phyloP scores from a whole-genome alignment of 2,329 filamentous ascomycete genomes.

The Arthrobotrys megalospora region DNA sequence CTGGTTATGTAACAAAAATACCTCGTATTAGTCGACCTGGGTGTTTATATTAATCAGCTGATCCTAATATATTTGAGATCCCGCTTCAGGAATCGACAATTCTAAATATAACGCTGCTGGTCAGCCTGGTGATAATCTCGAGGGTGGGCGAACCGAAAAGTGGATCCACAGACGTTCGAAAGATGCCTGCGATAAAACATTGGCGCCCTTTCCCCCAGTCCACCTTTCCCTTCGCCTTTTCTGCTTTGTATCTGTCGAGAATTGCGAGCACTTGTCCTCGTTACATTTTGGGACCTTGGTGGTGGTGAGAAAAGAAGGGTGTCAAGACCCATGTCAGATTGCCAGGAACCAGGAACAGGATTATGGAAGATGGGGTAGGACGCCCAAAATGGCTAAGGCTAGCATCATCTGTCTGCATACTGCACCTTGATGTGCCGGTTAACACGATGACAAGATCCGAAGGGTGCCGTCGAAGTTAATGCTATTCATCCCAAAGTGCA shows the following conservation, averaged over 20 bases:
- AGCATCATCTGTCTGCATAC: conserved; percentile 55
- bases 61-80: conserved; percentile 59
- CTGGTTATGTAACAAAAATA: conserved; percentile 57
- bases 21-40: conserved; percentile 60
- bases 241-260: not conserved
- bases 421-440: conserved; percentile 51
- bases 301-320: conserved; percentile 49
- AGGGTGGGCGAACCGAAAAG: conserved; percentile 34
- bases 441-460: conserved; percentile 58
- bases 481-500: conserved; percentile 57
- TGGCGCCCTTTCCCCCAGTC: not conserved
- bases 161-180: conserved; percentile 45
- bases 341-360: conserved; percentile 61
- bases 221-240: conserved; percentile 11
- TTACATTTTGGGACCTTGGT: conserved; percentile 42
- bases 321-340: conserved; percentile 59
- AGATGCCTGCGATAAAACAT: conserved; percentile 23
- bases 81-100: conserved; percentile 52
- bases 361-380: conserved; percentile 51
- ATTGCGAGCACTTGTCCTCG: conserved; percentile 37
- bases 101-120: conserved; percentile 59
- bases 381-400: conserved; percentile 57
- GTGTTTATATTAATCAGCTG: conserved; percentile 60
- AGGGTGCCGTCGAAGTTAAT: conserved; percentile 54
- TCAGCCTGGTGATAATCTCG: conserved; percentile 21